These are phyloP conservation scores for Dictyostelium brefeldianum DNA, from an alignment of 78 protist species.

Conservation along the genomic window DNA sequence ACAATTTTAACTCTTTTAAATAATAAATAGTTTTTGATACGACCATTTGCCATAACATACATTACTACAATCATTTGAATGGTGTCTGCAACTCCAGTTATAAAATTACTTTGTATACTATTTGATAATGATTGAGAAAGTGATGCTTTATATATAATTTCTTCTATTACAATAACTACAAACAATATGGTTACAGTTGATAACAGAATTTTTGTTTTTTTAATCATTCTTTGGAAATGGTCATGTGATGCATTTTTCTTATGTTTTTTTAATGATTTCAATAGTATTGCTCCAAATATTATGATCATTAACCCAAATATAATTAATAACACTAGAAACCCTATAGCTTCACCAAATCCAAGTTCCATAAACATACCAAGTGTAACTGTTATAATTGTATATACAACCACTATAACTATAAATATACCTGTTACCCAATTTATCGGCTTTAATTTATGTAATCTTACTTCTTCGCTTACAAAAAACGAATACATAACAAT, in stretches of 20 bases:
- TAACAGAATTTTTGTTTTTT: slow-evolving; percentile 16
- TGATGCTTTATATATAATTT: no score
- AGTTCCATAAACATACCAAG: neutral
- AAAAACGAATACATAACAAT: slow-evolving; percentile 37
- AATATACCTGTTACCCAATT: neutral
- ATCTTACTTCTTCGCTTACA: neutral
- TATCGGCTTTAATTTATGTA: neutral
- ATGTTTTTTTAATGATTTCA: slow-evolving; percentile 2
- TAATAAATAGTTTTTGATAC: no score
- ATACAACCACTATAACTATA: neutral
- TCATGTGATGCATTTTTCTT: neutral
- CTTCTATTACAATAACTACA: no score
- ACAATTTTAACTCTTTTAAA: neutral
- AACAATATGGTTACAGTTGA: neutral
- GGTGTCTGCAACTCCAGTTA: neutral
- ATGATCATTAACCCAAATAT: neutral
- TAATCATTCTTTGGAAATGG: slow-evolving; percentile 18
- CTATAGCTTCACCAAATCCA: neutral
- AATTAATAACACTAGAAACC: neutral
- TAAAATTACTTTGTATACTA: no score
- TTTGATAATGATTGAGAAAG: no score
- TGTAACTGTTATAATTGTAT: neutral
- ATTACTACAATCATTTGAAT: neutral
- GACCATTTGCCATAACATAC: neutral
- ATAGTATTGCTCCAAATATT: neutral